These are phyloP conservation scores for Digitaria exilis DNA, from an alignment of 202 grass and related monocot species.

Conservation along the genomic window DNA sequence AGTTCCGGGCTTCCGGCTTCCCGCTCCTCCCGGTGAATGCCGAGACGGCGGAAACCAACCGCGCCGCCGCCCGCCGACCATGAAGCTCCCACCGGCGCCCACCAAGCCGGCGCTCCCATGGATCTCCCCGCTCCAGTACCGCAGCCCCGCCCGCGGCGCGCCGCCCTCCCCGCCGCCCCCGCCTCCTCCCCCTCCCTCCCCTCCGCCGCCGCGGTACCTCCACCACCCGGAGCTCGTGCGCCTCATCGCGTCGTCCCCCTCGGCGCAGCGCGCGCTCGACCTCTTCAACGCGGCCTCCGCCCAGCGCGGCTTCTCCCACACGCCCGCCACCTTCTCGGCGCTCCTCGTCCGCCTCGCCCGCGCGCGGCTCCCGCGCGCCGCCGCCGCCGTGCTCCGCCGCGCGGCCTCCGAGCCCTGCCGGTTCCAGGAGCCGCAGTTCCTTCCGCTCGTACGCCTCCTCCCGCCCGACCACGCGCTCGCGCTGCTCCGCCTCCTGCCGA, in stretches of 20 bases:
- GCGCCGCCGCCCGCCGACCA: slow-evolving; percentile 9
- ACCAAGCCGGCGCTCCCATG: slow-evolving; percentile 38
- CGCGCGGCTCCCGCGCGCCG: slow-evolving; percentile 53
- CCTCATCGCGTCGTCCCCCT: slow-evolving; percentile 60
- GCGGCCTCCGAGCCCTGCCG: slow-evolving; percentile 69
- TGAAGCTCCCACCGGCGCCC: slow-evolving; percentile 27
- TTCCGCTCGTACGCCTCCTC: slow-evolving; percentile 70
- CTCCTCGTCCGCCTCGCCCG: slow-evolving; percentile 83
- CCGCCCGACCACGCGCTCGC: slow-evolving; percentile 55
- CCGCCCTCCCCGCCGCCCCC: slow-evolving; percentile 25
- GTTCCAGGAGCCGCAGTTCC: slow-evolving; percentile 70
- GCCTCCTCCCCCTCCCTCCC: slow-evolving; percentile 17
- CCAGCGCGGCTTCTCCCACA: slow-evolving; percentile 87
- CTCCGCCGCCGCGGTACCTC: slow-evolving; percentile 42
- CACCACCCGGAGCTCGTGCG: slow-evolving; percentile 67
- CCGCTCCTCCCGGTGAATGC: neutral
- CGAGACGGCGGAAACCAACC: neutral
- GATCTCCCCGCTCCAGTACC: slow-evolving; percentile 76
- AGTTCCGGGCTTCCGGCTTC: neutral
- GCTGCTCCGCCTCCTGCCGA: slow-evolving; percentile 57
- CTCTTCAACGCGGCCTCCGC: slow-evolving; percentile 74
- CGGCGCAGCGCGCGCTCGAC: slow-evolving; percentile 80
- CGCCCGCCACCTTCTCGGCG: slow-evolving; percentile 71
- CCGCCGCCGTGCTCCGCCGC: slow-evolving; percentile 63
- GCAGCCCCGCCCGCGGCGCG: slow-evolving; percentile 22